These are phyloP conservation scores for Sporothrix schenckii DNA, from an alignment of 2,329 filamentous ascomycete genomes.

Conservation along the genomic window DNA sequence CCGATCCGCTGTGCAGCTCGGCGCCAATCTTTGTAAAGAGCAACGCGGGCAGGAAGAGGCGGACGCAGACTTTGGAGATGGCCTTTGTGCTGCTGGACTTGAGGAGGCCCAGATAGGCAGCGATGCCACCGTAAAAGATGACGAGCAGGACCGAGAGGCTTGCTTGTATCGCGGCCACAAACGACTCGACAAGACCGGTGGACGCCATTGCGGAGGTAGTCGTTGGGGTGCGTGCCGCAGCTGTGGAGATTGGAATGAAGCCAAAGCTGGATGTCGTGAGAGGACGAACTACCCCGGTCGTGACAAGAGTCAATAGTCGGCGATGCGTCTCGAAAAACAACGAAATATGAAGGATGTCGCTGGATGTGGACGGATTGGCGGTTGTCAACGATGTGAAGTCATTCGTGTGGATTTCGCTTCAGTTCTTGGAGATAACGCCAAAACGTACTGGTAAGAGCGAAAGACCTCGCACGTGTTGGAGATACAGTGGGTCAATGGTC, in stretches of 20 bases:
- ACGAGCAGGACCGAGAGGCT: conserved; percentile 53
- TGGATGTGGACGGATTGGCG: too few species aligned
- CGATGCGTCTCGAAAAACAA: neutral
- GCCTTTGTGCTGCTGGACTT: conserved; percentile 44
- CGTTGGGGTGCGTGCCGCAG: neutral
- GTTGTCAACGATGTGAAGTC: neutral
- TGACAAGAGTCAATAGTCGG: neutral
- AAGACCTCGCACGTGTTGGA: conserved; percentile 8
- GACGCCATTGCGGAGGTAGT: conserved; percentile 33
- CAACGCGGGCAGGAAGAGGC: conserved; percentile 52
- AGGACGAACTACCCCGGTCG: neutral
- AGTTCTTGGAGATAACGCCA: neutral
- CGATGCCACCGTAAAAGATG: conserved; percentile 50
- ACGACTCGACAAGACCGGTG: conserved; percentile 44
- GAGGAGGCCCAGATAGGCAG: conserved; percentile 47
- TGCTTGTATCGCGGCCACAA: conserved; percentile 52
- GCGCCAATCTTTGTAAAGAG: conserved; percentile 52
- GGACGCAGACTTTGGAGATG: conserved; percentile 53
- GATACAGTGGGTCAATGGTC: conserved; percentile 13
- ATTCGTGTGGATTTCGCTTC: neutral
- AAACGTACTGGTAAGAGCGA: neutral
- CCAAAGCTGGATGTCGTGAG: neutral
- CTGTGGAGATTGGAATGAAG: neutral
- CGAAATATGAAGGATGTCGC: neutral
- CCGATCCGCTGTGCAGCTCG: conserved; percentile 46